Evolutionary conservation across 2,329 filamentous ascomycete genomes (phyloP).

Genomic region (Juglanconis oblonga): DNA sequence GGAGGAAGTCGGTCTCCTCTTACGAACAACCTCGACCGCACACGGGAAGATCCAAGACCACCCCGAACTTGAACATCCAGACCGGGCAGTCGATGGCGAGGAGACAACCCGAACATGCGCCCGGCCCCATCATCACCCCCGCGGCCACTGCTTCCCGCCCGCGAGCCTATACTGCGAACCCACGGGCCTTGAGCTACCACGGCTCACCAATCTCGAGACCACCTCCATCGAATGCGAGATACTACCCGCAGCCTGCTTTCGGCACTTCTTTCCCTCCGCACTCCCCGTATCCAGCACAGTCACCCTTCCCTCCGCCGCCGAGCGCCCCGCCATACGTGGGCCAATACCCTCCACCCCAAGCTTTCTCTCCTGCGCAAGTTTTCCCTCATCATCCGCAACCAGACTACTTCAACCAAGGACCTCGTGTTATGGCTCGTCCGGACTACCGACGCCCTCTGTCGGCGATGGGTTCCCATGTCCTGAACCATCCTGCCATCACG

Average conservation of each 20-base stretch:
- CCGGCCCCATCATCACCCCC: constrained; percentile 16
- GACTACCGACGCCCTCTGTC: constrained; percentile 11
- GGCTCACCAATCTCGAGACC: constrained; percentile 30
- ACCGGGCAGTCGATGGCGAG: constrained; percentile 20
- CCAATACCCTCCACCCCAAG: constrained; percentile 15
- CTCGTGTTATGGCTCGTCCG: neutral
- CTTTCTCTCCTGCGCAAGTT: neutral
- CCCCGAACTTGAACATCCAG: constrained; percentile 27
- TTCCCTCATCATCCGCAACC: neutral
- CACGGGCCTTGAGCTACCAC: constrained; percentile 36
- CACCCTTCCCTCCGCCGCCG: constrained; percentile 14
- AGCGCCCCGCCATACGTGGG: constrained; percentile 21
- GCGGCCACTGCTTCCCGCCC: constrained; percentile 30
- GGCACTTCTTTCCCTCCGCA: constrained; percentile 25
- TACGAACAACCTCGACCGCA: constrained; percentile 18
- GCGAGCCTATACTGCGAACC: constrained; percentile 33
- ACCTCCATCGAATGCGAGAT: constrained; percentile 34
- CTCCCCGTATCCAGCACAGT: constrained; percentile 26
- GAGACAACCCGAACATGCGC: constrained; percentile 29
- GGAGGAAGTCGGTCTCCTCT: constrained; percentile 17
- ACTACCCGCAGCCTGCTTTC: constrained; percentile 29
- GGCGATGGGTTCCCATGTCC: constrained; percentile 1
- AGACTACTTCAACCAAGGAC: constrained; percentile 13
- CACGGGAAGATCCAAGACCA: constrained; percentile 31
- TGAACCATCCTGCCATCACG: neutral